Base-by-base conservation (phyloP, 192 early-diverging fungal genomes). In the Mortierella hygrophila region DNA sequence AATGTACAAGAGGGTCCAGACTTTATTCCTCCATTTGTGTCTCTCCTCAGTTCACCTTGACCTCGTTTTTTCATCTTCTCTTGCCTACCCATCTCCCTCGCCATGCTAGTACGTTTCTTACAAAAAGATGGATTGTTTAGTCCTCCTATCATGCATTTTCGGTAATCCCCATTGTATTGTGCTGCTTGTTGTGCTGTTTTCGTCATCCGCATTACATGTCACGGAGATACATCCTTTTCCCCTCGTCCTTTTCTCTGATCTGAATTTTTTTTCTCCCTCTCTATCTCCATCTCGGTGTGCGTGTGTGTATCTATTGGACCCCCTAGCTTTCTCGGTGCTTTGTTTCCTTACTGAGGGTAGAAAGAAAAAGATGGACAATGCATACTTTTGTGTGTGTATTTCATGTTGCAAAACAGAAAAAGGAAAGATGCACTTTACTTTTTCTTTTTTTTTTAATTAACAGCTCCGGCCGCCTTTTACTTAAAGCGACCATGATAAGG, bases 141-240 rank as follows among this genome's bases (percentile, higher is more conserved):
- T 65, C 2, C 29, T 32, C 32, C 60, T 29, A 65, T 65, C 60
- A 35, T 65, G 23, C 18, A 52, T 29, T 65, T 65, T 65, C 60
- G 29, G 60, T 2, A 65, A 32, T 15, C 49, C 2, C 10, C 60
- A 11, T 65, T 65, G 44, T 11, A 32, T 65, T 32, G 60, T 65
- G 10, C 2, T 11, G 32, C 1, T 60, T 60, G 13, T 29, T 60
- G 44, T 52, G 18, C 0, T 21, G 20, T 21, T 65, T 65, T 65
- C 29, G 15, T 65, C 60, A 65, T 65, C 60, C 60, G 60, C 60
- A 65, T 65, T 65, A 65, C 60, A 65, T 65, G 60, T 65, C 29
- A 13, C 60, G 29, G 60, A 65, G 60, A 11, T 65, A 65, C 60
- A 29, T 65, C 60, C 29, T 29, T 35, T 35, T 1, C 35, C 26